phyloP scores from a whole-genome alignment of 2,329 filamentous ascomycete species.

The Ceratocystis albifundus region DNA sequence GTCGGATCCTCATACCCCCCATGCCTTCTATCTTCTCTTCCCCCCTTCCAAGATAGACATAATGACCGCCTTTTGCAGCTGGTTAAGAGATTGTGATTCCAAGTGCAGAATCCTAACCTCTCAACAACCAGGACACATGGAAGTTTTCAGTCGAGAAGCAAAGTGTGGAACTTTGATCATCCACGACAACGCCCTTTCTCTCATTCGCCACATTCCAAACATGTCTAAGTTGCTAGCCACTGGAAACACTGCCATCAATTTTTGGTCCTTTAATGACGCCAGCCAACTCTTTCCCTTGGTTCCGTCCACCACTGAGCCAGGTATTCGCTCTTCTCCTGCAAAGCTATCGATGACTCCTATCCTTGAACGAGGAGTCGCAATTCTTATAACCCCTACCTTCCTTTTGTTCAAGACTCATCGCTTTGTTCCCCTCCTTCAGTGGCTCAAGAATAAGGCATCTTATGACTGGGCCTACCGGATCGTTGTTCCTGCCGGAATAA shows the following conservation, averaged over 20 bases:
- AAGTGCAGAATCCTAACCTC: slow-evolving; percentile 36
- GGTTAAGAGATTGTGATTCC: slow-evolving; percentile 35
- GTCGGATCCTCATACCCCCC: slow-evolving; percentile 24
- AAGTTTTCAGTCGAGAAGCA: slow-evolving; percentile 31
- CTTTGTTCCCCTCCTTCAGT: slow-evolving; percentile 31
- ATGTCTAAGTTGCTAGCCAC: slow-evolving; percentile 30
- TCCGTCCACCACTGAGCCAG: slow-evolving; percentile 20
- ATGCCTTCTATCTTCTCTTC: slow-evolving; percentile 41
- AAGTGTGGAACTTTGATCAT: slow-evolving; percentile 33
- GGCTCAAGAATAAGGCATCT: slow-evolving; percentile 27
- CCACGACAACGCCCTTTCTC: slow-evolving; percentile 35
- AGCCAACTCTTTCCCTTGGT: slow-evolving; percentile 25
- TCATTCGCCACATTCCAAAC: slow-evolving; percentile 33
- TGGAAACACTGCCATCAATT: slow-evolving; percentile 27
- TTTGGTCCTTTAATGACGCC: slow-evolving; percentile 35
- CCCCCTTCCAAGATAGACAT: slow-evolving; percentile 32
- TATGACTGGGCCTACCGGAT: neutral
- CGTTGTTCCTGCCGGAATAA: neutral
- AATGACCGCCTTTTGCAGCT: slow-evolving; percentile 34
- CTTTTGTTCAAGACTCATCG: slow-evolving; percentile 32
- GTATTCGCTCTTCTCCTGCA: slow-evolving; percentile 8
- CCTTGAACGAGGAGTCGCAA: slow-evolving; percentile 29
- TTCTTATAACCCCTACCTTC: slow-evolving; percentile 37
- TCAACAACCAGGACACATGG: slow-evolving; percentile 37
- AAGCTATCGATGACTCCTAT: slow-evolving; percentile 28